A percentile compares a stretch with the other conserved stretches of the same genome.
phyloP scores from a whole-genome alignment of 2,329 filamentous ascomycete species.

The Calycina herbarum region DNA sequence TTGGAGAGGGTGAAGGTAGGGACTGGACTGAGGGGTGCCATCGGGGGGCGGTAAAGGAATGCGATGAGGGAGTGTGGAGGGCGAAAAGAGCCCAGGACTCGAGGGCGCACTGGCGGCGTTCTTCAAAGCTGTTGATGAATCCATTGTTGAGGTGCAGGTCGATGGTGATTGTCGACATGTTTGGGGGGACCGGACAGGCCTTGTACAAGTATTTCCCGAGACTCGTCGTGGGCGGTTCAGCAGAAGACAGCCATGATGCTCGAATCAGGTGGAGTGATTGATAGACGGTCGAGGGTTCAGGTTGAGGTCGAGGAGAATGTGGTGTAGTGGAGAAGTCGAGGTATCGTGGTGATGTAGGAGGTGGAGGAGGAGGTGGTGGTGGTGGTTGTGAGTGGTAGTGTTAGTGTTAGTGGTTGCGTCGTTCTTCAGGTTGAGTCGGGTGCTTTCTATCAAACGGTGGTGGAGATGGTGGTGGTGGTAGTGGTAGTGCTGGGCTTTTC shows the following conservation, averaged over 20 bases:
- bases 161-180: constrained; percentile 25
- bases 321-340: background rate
- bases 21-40: constrained; percentile 52
- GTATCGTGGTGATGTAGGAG: background rate
- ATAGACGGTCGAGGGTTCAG: constrained; percentile 9
- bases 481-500: background rate
- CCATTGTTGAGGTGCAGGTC: constrained; percentile 34
- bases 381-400: background rate
- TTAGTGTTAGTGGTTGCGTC: background rate
- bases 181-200: constrained; percentile 33
- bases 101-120: constrained; percentile 57
- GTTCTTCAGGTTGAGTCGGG: background rate
- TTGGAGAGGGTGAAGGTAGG: constrained; percentile 70
- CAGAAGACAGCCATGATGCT: constrained; percentile 12
- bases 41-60: constrained; percentile 46
- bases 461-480: background rate
- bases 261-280: constrained; percentile 1
- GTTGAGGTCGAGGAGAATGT: constrained; percentile 10
- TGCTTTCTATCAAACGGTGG: background rate
- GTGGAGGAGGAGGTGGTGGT: background rate
- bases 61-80: constrained; percentile 40
- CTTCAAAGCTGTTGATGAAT: constrained; percentile 29
- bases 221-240: constrained; percentile 5
- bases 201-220: constrained; percentile 2
- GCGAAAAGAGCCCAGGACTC: constrained; percentile 62